phyloP scores from a whole-genome alignment of 768 basidiomycete species.

The Rhizopogon roseolus region DNA sequence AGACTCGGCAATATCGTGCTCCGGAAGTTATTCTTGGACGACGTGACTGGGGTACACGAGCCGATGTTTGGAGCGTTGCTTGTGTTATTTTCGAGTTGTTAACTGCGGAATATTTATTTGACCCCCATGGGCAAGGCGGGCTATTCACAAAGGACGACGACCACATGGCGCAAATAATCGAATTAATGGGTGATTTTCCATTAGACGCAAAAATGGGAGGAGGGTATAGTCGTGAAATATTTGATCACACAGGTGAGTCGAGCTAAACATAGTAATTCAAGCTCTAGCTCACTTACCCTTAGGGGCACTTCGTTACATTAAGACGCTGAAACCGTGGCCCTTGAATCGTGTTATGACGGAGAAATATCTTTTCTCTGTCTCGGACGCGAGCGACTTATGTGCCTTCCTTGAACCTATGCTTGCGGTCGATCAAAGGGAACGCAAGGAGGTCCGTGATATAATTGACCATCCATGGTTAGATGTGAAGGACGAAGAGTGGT shows the following conservation, averaged over 20 bases:
- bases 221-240: conserved; percentile 79
- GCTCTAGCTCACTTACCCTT: conserved; percentile 4
- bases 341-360: conserved; percentile 81
- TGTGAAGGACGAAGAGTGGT: conserved; percentile 27
- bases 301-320: conserved; percentile 72
- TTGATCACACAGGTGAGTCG: conserved; percentile 62
- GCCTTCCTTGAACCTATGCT: conserved; percentile 76
- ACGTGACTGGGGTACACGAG: conserved; percentile 80
- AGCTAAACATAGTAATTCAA: conserved; percentile 2
- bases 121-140: conserved; percentile 77
- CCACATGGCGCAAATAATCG: conserved; percentile 93
- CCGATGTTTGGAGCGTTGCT: conserved; percentile 89
- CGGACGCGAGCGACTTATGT: conserved; percentile 56
- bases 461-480: conserved; percentile 72
- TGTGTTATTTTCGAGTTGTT: conserved; percentile 90
- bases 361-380: conserved; percentile 72
- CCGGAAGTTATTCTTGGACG: conserved; percentile 93
- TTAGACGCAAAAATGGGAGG: conserved; percentile 77
- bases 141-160: conserved; percentile 92
- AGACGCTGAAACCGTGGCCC: conserved; percentile 75
- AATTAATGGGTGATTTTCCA: conserved; percentile 79
- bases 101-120: conserved; percentile 90
- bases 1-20: conserved; percentile 92
- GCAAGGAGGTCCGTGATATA: conserved; percentile 70
- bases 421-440: conserved; percentile 58